phyloP scores from a whole-genome alignment of 1,139 yeast genomes.

The Scheffersomyces insectosa region DNA sequence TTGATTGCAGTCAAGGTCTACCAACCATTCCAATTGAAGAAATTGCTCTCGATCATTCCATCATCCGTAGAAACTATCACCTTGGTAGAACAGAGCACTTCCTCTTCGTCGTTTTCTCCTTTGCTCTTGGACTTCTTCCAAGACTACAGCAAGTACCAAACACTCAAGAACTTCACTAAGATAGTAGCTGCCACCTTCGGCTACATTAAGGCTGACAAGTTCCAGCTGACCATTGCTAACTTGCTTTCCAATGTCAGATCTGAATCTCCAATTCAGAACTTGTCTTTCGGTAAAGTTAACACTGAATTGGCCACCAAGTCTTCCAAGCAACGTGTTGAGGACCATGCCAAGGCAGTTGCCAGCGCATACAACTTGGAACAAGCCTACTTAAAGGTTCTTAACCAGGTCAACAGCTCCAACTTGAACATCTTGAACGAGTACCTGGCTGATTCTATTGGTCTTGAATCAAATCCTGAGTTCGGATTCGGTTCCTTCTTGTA shows the following conservation, averaged over 20 bases:
- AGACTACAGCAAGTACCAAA: slow-evolving; percentile 50
- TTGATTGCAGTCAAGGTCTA: slow-evolving; percentile 62
- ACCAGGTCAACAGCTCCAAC: slow-evolving; percentile 60
- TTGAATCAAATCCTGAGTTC: slow-evolving; percentile 70
- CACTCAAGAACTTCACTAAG: slow-evolving; percentile 48
- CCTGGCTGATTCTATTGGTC: slow-evolving; percentile 39
- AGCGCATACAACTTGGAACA: slow-evolving; percentile 62
- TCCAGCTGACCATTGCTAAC: slow-evolving; percentile 46
- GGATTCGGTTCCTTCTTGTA: slow-evolving; percentile 81
- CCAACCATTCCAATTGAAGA: slow-evolving; percentile 65
- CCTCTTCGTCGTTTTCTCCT: slow-evolving; percentile 56
- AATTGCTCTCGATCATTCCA: slow-evolving; percentile 56
- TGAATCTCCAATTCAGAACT: slow-evolving; percentile 60
- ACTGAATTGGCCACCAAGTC: slow-evolving; percentile 32
- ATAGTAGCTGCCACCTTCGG: slow-evolving; percentile 64
- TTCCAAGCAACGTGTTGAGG: slow-evolving; percentile 25
- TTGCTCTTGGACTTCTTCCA: slow-evolving; percentile 76
- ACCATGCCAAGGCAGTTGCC: slow-evolving; percentile 34
- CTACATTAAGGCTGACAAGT: slow-evolving; percentile 43
- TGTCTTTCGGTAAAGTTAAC: slow-evolving; percentile 54
- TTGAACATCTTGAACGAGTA: slow-evolving; percentile 61
- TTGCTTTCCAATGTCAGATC: slow-evolving; percentile 55
- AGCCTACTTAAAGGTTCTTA: slow-evolving; percentile 74
- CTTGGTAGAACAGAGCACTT: slow-evolving; percentile 60
- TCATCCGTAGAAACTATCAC: slow-evolving; percentile 57